Percentiles rank a stretch among this genome's conserved stretches.
Evolutionary conservation across 202 grass and related monocot genomes (phyloP).

Genomic region (Schoenoplectus tabernaemontani): DNA sequence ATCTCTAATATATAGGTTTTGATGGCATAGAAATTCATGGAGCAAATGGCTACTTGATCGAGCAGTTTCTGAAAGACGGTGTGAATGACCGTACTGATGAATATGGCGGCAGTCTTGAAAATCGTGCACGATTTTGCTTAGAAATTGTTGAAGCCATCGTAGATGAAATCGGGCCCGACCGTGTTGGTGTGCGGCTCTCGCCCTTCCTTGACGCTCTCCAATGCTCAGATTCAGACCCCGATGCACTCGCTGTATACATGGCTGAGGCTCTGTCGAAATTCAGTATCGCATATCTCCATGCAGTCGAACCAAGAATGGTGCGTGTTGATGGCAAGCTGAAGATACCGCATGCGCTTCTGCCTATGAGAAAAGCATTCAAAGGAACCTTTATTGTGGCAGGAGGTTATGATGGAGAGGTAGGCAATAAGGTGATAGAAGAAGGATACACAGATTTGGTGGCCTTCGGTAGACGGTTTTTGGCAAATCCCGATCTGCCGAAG

Average conservation of each 20-base stretch:
- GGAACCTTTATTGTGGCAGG: slow-evolving; percentile 40
- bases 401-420: slow-evolving; percentile 48
- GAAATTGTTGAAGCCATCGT: slow-evolving; percentile 10
- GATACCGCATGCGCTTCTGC: slow-evolving; percentile 20
- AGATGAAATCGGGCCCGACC: slow-evolving; percentile 1
- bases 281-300: slow-evolving; percentile 18
- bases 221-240: slow-evolving; percentile 26
- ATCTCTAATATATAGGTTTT: background rate
- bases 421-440: slow-evolving; percentile 36
- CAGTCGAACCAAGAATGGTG: slow-evolving; percentile 21
- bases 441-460: slow-evolving; percentile 58
- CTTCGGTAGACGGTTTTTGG: slow-evolving; percentile 46
- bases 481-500: slow-evolving; percentile 48
- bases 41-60: background rate
- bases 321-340: background rate
- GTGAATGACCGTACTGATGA: slow-evolving; percentile 14
- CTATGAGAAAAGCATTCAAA: slow-evolving; percentile 28
- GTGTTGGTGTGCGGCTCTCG: slow-evolving; percentile 7
- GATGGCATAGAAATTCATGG: slow-evolving; percentile 17
- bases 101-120: slow-evolving; percentile 6
- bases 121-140: slow-evolving; percentile 5
- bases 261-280: slow-evolving; percentile 24
- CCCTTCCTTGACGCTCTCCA: slow-evolving; percentile 11
- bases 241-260: slow-evolving; percentile 24
- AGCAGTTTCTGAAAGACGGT: slow-evolving; percentile 18